Percentiles rank a stretch among this genome's conserved stretches.
Conservation (phyloP, 805 yeast species). For the Ascoidea tarda region DNA sequence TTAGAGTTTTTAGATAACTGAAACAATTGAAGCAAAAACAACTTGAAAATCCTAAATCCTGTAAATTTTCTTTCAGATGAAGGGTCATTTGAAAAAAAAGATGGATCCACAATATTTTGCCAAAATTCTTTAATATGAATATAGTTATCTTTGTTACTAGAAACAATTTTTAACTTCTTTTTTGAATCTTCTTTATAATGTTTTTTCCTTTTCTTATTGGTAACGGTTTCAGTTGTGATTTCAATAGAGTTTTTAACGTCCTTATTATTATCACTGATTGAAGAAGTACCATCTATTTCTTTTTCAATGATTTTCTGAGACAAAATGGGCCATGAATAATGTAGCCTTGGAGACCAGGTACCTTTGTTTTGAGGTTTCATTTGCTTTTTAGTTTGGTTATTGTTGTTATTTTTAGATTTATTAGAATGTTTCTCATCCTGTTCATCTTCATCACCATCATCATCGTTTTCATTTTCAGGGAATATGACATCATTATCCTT, state of each 20-base stretch:
- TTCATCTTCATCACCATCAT: slow-evolving; percentile 17
- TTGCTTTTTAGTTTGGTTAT: slow-evolving; percentile 3
- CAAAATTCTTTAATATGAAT: slow-evolving; percentile 54
- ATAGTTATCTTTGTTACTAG: slow-evolving; percentile 7
- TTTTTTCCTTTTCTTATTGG: slow-evolving; percentile 27
- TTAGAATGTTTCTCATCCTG: slow-evolving; percentile 8
- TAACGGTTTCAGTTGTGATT: slow-evolving; percentile 3
- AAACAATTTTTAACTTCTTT: slow-evolving; percentile 8
- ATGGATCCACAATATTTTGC: slow-evolving; percentile 67
- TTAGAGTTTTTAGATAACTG: slow-evolving; percentile 8
- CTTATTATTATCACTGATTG: slow-evolving; percentile 7
- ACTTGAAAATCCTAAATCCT: slow-evolving; percentile 65
- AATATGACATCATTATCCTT: slow-evolving; percentile 33
- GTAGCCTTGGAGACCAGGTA: slow-evolving; percentile 62
- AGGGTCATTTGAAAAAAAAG: slow-evolving; percentile 59
- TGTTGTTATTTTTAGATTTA: background rate
- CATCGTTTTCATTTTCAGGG: slow-evolving; percentile 20
- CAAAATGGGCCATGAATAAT: slow-evolving; percentile 61
- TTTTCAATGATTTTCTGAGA: slow-evolving; percentile 25
- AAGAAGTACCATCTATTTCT: background rate
- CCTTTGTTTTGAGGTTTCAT: slow-evolving; percentile 34
- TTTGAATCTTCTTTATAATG: slow-evolving; percentile 16
- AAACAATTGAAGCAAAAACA: slow-evolving; percentile 23
- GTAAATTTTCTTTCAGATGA: slow-evolving; percentile 78
- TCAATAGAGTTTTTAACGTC: background rate